Conservation (phyloP, 176 grass and related monocot species). For the Hsuehochloa calcarea region DNA sequence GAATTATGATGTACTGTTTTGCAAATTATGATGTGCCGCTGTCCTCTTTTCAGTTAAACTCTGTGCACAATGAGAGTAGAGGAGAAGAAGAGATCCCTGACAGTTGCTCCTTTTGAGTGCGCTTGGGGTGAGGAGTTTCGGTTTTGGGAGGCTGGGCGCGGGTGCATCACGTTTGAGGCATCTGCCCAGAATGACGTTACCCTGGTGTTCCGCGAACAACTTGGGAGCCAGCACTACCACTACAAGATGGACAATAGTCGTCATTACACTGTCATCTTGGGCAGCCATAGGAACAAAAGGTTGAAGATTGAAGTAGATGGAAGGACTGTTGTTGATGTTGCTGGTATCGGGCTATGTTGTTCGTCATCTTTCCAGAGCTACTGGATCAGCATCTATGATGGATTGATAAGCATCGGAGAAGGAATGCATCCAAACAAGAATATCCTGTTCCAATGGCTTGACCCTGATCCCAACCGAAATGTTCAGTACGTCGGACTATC, state of each 20-base stretch:
- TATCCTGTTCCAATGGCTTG: slow-evolving; percentile 76
- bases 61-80: slow-evolving; percentile 41
- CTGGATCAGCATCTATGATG: slow-evolving; percentile 93
- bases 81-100: slow-evolving; percentile 71
- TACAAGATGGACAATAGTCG: slow-evolving; percentile 82
- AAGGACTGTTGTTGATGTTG: slow-evolving; percentile 71
- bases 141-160: slow-evolving; percentile 72
- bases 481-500: slow-evolving; percentile 82
- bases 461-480: slow-evolving; percentile 61
- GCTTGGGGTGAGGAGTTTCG: slow-evolving; percentile 75
- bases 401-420: slow-evolving; percentile 74
- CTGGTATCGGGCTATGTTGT: slow-evolving; percentile 67
- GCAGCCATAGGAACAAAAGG: slow-evolving; percentile 88
- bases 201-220: slow-evolving; percentile 77
- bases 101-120: slow-evolving; percentile 85
- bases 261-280: slow-evolving; percentile 84
- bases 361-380: slow-evolving; percentile 88
- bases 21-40: no score
- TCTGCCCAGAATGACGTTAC: slow-evolving; percentile 94
- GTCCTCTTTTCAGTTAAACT: slow-evolving; percentile 19
- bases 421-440: slow-evolving; percentile 78
- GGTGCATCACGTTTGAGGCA: slow-evolving; percentile 83
- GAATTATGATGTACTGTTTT: no score
- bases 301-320: slow-evolving; percentile 90
- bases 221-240: slow-evolving; percentile 81